A percentile compares a stretch with the other conserved stretches of the same genome.
Evolutionary conservation across 192 early-diverging fungal genomes (phyloP).

Genomic region (Umbelopsis ramanniana): DNA sequence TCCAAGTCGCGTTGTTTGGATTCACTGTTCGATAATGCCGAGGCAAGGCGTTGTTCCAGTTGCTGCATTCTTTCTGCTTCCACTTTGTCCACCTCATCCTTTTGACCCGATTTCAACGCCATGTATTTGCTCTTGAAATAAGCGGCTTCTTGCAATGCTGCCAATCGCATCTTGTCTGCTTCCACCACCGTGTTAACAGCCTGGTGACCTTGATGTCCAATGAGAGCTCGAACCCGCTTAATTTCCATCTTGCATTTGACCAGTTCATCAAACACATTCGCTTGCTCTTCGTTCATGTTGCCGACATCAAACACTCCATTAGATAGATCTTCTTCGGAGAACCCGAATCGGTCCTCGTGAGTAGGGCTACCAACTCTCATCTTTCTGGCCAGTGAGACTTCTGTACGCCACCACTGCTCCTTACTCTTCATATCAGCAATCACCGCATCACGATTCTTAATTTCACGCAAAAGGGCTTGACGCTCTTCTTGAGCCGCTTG

Average conservation of each 20-base stretch:
- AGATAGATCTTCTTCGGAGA: slow-evolving; percentile 26
- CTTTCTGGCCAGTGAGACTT: slow-evolving; percentile 45
- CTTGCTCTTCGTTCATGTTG: slow-evolving; percentile 51
- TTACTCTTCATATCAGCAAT: slow-evolving; percentile 45
- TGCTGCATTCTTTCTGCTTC: slow-evolving; percentile 49
- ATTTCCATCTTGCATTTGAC: slow-evolving; percentile 61
- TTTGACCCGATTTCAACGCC: slow-evolving; percentile 48
- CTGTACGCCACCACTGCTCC: slow-evolving; percentile 50
- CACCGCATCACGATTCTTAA: slow-evolving; percentile 40
- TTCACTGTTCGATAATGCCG: slow-evolving; percentile 52
- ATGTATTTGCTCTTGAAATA: slow-evolving; percentile 61
- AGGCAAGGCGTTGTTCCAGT: slow-evolving; percentile 50
- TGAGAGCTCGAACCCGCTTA: slow-evolving; percentile 48
- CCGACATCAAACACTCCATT: slow-evolving; percentile 42
- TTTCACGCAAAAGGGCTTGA: slow-evolving; percentile 34
- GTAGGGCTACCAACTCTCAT: background rate
- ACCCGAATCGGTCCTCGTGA: slow-evolving; percentile 6
- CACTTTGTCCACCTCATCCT: slow-evolving; percentile 39
- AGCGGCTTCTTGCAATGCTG: slow-evolving; percentile 63
- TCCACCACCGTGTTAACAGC: slow-evolving; percentile 55
- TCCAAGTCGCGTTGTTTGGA: slow-evolving; percentile 39
- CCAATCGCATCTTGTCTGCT: slow-evolving; percentile 55
- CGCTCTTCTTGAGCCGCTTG: slow-evolving; percentile 1
- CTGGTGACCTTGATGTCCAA: slow-evolving; percentile 57
- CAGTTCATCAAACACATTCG: slow-evolving; percentile 53